Evolutionary conservation across 306 rosid species (phyloP), one percentile per base, ranked within the genome.

Genomic region (Cicer bijugum): DNA sequence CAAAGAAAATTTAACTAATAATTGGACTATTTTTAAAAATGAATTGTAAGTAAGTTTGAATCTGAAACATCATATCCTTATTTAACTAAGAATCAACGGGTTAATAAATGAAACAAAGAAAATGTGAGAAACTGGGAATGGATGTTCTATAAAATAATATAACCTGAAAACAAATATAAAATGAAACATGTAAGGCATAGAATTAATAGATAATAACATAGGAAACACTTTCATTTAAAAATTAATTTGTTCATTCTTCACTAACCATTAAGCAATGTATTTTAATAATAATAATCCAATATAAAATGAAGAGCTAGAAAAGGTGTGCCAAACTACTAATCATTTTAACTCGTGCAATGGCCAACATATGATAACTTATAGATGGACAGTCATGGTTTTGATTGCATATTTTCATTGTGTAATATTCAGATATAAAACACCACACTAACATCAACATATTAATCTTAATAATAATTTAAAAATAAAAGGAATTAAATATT

Each of bases 241-340:
- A 44, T 40, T 42, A 47, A 39, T 12, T 39, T 4, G 66, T 68
- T 74, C 56, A 60, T 75, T 46, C 47, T 52, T 16, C 45, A 40
- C 6, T 35, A 42, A 55, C 63, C 44, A 40, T 7, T 35, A 42
- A 55, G 57, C 44, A 37, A 59, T 4, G 60, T 73, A 71, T 51
- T 72, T 35, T 51, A 8, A 4, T 61, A n/a, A 23, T 62, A 8
- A 23, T 62, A 8, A n/a, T 76, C 58, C 28, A 75, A 71, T 58
- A 58, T 42, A 75, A 74, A 64, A 57, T 63, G 8, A 66, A 47
- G 60, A 75, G 52, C 78, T 56, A 40, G 35, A 60, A 76, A 75
- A 56, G 53, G 51, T 35, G 75, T 47, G 79, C 71, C 37, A 72
- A 72, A 39, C 56, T 51, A 12, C 61, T 33, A 33, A 33, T 33